Conservation (phyloP, 2,329 filamentous ascomycete genomes). For the Juglanconis juglandina region DNA sequence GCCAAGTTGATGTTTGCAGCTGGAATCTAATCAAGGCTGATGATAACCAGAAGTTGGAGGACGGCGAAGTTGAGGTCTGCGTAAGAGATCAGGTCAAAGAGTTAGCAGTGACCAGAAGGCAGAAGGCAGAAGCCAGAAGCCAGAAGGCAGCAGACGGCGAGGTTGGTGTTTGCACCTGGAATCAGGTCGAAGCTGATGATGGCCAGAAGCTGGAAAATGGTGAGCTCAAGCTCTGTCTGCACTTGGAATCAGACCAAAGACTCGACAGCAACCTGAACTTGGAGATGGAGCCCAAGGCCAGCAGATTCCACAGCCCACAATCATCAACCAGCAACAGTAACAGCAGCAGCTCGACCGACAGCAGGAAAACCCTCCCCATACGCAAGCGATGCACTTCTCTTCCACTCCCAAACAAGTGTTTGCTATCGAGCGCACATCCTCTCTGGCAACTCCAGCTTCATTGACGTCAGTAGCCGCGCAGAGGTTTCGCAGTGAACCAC, state of each 20-base stretch:
- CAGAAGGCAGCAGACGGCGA: too few species aligned
- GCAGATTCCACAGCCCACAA: not conserved
- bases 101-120: too few species aligned
- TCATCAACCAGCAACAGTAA: too few species aligned
- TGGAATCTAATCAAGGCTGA: too few species aligned
- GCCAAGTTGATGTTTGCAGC: too few species aligned
- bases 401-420: constrained; percentile 4
- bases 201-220: not conserved
- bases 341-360: not conserved
- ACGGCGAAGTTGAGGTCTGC: too few species aligned
- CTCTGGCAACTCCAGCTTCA: not conserved
- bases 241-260: not conserved
- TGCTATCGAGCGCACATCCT: constrained; percentile 2
- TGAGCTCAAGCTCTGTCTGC: not conserved
- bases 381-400: not conserved
- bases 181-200: not conserved
- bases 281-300: not conserved
- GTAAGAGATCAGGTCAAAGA: too few species aligned
- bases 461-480: constrained; percentile 13
- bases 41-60: too few species aligned
- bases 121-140: too few species aligned
- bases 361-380: not conserved
- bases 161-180: too few species aligned
- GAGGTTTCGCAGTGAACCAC: constrained; percentile 18
- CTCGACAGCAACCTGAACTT: not conserved